Conservation (phyloP, 75 land plant species). For the Pinus albicaulis region DNA sequence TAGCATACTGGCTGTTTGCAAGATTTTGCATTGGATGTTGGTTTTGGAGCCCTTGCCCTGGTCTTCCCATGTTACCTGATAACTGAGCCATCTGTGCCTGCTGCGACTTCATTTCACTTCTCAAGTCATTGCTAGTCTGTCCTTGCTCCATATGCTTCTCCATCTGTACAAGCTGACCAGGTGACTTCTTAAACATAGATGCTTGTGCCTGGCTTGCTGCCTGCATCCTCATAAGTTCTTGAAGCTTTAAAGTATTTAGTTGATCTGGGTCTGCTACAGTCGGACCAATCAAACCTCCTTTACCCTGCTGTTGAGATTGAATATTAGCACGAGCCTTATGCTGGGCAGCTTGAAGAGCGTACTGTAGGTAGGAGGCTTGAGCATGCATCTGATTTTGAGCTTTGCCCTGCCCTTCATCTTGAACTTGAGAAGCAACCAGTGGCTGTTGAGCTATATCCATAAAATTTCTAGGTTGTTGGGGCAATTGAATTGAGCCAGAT, state of each 20-base stretch:
- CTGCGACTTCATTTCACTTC: slow-evolving; percentile 28
- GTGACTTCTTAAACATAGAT: slow-evolving; percentile 34
- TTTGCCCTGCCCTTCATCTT: slow-evolving; percentile 35
- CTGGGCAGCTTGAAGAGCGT: slow-evolving; percentile 76
- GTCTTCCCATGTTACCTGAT: slow-evolving; percentile 28
- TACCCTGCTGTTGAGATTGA: slow-evolving; percentile 52
- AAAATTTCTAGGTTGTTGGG: slow-evolving; percentile 43
- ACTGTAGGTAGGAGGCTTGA: slow-evolving; percentile 75
- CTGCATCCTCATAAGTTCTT: slow-evolving; percentile 58
- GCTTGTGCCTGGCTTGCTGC: slow-evolving; percentile 44
- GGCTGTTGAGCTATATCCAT: slow-evolving; percentile 44
- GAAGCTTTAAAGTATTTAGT: slow-evolving; percentile 51
- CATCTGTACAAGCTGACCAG: slow-evolving; percentile 25
- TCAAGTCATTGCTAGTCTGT: slow-evolving; percentile 29
- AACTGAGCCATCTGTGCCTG: slow-evolving; percentile 22
- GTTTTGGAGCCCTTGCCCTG: slow-evolving; percentile 36
- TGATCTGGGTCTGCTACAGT: slow-evolving; percentile 47
- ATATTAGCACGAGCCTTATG: slow-evolving; percentile 52
- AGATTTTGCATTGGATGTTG: slow-evolving; percentile 45
- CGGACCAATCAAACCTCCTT: slow-evolving; percentile 35
- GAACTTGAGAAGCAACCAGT: slow-evolving; percentile 23
- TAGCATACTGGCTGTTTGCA: slow-evolving; percentile 36
- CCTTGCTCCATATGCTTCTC: slow-evolving; percentile 57
- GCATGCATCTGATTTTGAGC: slow-evolving; percentile 53
- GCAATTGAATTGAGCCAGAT: slow-evolving; percentile 20